phyloP scores from a whole-genome alignment of 164 flowering plant genomes.

The Dillenia suffruticosa region DNA sequence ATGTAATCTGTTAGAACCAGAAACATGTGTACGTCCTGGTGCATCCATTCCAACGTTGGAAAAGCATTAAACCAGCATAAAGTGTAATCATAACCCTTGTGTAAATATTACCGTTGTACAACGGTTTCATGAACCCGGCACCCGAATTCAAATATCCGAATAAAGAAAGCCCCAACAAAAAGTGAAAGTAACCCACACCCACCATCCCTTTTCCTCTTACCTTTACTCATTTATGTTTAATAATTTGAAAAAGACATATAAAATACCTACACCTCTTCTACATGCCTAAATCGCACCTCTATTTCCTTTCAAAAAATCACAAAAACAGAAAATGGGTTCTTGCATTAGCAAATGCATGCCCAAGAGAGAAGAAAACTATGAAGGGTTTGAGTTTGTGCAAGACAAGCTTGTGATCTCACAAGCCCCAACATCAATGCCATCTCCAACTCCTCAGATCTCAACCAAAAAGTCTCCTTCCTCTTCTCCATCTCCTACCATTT shows the following conservation, averaged over 20 bases:
- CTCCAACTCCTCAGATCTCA: slow-evolving; percentile 5
- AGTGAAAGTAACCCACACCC: slow-evolving; percentile 15
- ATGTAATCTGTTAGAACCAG: too few relatives aligned
- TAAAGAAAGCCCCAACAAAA: slow-evolving; percentile 5
- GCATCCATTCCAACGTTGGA: too few relatives aligned
- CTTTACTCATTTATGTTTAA: neutral
- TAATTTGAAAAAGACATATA: too few relatives aligned
- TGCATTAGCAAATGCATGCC: slow-evolving; percentile 65
- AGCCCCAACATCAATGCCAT: neutral
- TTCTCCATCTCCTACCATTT: slow-evolving; percentile 16
- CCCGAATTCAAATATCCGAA: slow-evolving; percentile 36
- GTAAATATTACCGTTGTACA: slow-evolving; percentile 39
- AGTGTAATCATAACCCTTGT: neutral
- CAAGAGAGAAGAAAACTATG: slow-evolving; percentile 11
- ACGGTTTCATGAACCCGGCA: slow-evolving; percentile 41
- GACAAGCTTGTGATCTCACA: slow-evolving; percentile 56
- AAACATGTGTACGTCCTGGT: too few relatives aligned
- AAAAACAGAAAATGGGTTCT: slow-evolving; percentile 49
- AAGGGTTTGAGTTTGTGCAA: slow-evolving; percentile 27
- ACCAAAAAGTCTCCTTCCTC: neutral
- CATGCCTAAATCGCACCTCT: neutral
- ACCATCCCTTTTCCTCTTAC: slow-evolving; percentile 13
- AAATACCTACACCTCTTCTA: neutral
- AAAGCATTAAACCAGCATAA: too few relatives aligned
- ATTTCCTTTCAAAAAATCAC: neutral